Evolutionary conservation across 306 rosid species (phyloP).

Genomic region (Ochetophila trinervis): DNA sequence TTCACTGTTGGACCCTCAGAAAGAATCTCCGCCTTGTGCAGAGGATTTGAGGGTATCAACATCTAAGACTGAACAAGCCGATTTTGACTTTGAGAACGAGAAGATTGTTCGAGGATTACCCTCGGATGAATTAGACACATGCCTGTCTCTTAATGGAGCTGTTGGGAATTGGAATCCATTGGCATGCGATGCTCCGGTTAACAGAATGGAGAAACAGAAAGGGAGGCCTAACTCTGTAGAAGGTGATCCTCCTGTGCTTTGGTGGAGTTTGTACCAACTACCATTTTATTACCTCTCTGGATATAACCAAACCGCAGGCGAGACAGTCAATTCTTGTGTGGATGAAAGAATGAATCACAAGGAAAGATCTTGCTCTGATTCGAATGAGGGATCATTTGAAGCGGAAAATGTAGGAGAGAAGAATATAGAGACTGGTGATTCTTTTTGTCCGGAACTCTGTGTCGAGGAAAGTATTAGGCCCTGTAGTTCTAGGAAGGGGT

Average conservation of each 20-base stretch:
- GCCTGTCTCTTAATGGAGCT: slow-evolving; percentile 48
- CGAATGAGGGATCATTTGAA: slow-evolving; percentile 41
- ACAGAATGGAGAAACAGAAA: slow-evolving; percentile 25
- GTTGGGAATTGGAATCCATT: slow-evolving; percentile 27
- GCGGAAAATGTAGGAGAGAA: slow-evolving; percentile 33
- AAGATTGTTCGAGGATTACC: slow-evolving; percentile 34
- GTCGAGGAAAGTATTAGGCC: slow-evolving; percentile 24
- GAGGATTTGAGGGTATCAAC: slow-evolving; percentile 26
- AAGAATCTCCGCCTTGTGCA: slow-evolving; percentile 22
- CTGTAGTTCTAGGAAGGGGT: slow-evolving; percentile 54
- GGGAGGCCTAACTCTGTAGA: slow-evolving; percentile 22
- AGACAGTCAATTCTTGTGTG: slow-evolving; percentile 22
- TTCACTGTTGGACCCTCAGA: slow-evolving; percentile 37
- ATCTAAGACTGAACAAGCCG: slow-evolving; percentile 24
- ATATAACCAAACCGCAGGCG: slow-evolving; percentile 28
- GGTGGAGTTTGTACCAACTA: slow-evolving; percentile 44
- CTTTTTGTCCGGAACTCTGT: slow-evolving; percentile 19
- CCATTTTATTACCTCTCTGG: slow-evolving; percentile 30
- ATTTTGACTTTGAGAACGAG: slow-evolving; percentile 26
- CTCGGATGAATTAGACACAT: slow-evolving; percentile 31
- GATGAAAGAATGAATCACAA: slow-evolving; percentile 33
- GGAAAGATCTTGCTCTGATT: slow-evolving; percentile 56
- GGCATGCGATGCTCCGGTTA: slow-evolving; percentile 24
- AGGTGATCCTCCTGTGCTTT: slow-evolving; percentile 33
- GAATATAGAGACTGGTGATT: slow-evolving; percentile 43